Evolutionary conservation across 164 flowering plant genomes (phyloP), one percentile per base, ranked within the genome.

Genomic region (Cinnamomum chago): DNA sequence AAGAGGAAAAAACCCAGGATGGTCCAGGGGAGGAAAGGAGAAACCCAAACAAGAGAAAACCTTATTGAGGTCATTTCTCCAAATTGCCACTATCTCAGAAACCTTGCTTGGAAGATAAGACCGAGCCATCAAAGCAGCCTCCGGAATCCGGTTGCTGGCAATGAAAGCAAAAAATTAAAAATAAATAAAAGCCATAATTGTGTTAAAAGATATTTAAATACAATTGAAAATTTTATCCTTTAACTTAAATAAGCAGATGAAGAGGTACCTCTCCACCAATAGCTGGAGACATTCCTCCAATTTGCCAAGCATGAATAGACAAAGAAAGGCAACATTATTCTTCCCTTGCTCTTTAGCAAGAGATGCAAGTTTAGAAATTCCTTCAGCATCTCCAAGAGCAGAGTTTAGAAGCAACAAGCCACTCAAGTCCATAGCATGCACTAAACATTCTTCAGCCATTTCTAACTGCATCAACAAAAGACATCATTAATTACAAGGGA

Each of bases 41-140:
- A 27, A 51, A 68, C 64, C 58, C 23, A 62, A 55, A 72, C 17
- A 47, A 50, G 23, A 72, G 50, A 51, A 30, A 58, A 95, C 99
- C 98, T 95, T 95, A 72, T 77, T 87, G 22, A 95, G 92, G 78
- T 95, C 98, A 73, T 87, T 93, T 82, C 95, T 95, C 99, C 99
- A 95, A 78, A 87, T 78, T 24, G 88, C 86, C 28, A 95, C 90
- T 51, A 93, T 92, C 77, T 93, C 98, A 33, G 99, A 92, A 70
- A 95, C 98, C 83, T 91, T 95, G 87, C 98, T 92, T n/a, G 99
- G 99, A 74, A 93, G 97, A 84, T 95, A 95, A 72, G 99, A 95
- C 64, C 99, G 86, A 14, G 99, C 99, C 98, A 95, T 92, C 77
- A 95, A 82, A 76, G 99, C 98, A 83, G 99, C 99, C 81, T 95